A percentile compares a stretch with the other conserved stretches of the same genome.
phyloP scores from a whole-genome alignment of 768 basidiomycete species.

The Peribolospora kevripleyi region DNA sequence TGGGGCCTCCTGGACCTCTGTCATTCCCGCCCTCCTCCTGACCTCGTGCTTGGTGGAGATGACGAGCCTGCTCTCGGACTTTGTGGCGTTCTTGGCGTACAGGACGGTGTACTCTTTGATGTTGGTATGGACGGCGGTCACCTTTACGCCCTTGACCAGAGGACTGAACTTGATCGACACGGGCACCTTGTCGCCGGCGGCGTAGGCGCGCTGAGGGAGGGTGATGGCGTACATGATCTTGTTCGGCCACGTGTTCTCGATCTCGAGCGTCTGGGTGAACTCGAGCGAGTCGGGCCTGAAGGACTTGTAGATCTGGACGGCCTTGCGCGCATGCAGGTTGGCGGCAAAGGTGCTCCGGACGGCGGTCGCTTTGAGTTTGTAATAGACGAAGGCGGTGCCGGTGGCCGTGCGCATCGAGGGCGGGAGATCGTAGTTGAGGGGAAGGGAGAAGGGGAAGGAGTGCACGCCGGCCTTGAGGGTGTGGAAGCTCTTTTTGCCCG shows the following conservation, averaged over 20 bases:
- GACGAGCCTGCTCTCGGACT: neutral
- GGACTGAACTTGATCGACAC: constrained; percentile 70
- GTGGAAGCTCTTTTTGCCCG: constrained; percentile 45
- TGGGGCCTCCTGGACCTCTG: constrained; percentile 2
- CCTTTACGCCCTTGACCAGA: constrained; percentile 53
- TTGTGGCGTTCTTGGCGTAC: neutral
- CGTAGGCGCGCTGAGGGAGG: constrained; percentile 69
- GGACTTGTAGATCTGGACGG: constrained; percentile 45
- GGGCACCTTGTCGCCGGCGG: constrained; percentile 60
- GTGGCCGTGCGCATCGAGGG: constrained; percentile 37
- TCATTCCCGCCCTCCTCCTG: constrained; percentile 4
- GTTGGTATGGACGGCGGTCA: constrained; percentile 39
- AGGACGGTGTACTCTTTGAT: constrained; percentile 34
- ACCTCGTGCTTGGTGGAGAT: neutral
- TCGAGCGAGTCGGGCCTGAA: constrained; percentile 65
- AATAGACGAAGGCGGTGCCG: constrained; percentile 38
- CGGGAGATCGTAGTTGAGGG: constrained; percentile 62
- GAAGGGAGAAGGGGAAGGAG: constrained; percentile 71
- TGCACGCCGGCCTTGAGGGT: constrained; percentile 93
- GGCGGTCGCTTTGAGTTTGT: constrained; percentile 73
- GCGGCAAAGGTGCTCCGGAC: constrained; percentile 39
- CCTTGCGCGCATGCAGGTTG: constrained; percentile 37
- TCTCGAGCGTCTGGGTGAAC: constrained; percentile 81
- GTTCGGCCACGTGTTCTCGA: constrained; percentile 86
- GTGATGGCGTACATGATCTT: constrained; percentile 76